phyloP scores from a whole-genome alignment of 495 filamentous ascomycete species.

The Neurospora discreta region DNA sequence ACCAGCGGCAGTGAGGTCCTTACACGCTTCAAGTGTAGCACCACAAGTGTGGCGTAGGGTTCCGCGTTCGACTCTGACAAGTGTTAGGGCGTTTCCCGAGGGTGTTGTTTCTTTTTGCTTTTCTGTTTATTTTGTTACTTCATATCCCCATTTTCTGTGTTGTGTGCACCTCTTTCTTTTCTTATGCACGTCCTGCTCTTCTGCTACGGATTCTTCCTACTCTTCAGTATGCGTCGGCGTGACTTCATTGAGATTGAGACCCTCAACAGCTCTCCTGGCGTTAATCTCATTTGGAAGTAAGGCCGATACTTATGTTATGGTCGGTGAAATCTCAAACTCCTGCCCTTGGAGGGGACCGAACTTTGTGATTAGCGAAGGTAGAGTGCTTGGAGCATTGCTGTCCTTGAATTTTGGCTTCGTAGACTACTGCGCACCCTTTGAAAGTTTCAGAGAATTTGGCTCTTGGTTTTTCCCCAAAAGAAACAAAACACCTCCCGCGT shows the following conservation, averaged over 20 bases:
- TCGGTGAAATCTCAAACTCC: not conserved
- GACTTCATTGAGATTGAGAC: not conserved
- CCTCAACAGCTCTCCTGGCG: not conserved
- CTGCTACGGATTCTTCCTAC: not conserved
- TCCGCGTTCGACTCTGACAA: not conserved
- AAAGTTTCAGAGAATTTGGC: not conserved
- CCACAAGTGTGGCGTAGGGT: not conserved
- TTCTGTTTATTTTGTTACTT: not conserved
- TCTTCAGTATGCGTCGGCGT: not conserved
- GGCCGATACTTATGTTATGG: not conserved
- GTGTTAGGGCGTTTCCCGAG: not conserved
- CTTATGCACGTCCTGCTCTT: not conserved
- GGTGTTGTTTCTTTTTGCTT: not conserved
- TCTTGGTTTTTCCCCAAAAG: not conserved
- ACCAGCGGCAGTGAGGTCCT: not conserved
- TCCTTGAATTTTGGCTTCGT: not conserved
- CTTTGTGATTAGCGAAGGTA: not conserved
- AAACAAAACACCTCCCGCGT: too few species aligned
- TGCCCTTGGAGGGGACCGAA: not conserved
- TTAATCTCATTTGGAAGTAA: not conserved
- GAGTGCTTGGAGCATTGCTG: not conserved
- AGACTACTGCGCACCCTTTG: not conserved
- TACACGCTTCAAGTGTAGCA: not conserved
- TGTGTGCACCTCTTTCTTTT: not conserved
- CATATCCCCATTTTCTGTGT: not conserved